Evolutionary conservation across 805 yeast genomes (phyloP).

Genomic region (Yarrowia sp.): DNA sequence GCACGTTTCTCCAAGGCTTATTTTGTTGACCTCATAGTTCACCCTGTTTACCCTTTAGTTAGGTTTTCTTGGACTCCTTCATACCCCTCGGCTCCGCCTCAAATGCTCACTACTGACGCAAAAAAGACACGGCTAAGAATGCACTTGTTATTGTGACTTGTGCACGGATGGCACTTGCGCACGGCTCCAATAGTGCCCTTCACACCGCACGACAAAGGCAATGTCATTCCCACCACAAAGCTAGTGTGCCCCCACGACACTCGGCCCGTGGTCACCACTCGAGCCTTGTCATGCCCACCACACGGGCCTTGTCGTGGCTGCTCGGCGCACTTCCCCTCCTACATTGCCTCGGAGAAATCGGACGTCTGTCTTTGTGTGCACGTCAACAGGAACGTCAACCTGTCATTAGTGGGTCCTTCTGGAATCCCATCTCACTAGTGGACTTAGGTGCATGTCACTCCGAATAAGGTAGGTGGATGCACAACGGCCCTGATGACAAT

Average conservation of each 20-base stretch:
- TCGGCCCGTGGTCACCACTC: no score
- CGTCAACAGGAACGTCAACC: background rate
- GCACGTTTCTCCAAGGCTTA: no score
- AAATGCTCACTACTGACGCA: no score
- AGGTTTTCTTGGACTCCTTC: no score
- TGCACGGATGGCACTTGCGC: no score
- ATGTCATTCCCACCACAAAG: background rate
- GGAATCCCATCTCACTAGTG: slow-evolving; percentile 8
- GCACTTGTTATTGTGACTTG: no score
- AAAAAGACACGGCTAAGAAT: no score
- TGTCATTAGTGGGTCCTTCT: slow-evolving; percentile 19
- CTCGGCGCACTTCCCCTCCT: background rate
- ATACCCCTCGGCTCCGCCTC: no score
- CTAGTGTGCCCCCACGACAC: background rate
- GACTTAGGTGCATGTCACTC: background rate
- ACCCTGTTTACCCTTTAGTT: no score
- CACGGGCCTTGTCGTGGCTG: background rate
- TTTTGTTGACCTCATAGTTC: no score
- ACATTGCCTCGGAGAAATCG: background rate
- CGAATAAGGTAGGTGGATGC: slow-evolving; percentile 21
- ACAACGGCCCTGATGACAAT: slow-evolving; percentile 4
- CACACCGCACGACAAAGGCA: no score
- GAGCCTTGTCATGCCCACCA: background rate
- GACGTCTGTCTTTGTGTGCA: slow-evolving; percentile 4
- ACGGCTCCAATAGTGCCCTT: no score